These are phyloP conservation scores for Paraphaeosphaeria minitans DNA, from an alignment of 2,329 filamentous ascomycete species.

Conservation along the genomic window DNA sequence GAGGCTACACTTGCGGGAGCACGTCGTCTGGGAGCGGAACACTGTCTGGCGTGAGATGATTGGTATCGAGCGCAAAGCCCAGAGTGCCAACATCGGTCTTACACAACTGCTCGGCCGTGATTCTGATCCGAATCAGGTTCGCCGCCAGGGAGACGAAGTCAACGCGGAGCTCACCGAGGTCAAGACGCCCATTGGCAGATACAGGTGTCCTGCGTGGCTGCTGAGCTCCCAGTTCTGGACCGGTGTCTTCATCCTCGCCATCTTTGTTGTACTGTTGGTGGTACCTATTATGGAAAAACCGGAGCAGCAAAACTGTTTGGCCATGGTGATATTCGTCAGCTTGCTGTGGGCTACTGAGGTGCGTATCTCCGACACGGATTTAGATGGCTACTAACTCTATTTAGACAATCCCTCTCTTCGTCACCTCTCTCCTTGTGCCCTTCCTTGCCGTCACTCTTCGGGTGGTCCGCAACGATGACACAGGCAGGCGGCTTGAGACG, in stretches of 20 bases:
- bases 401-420: slow-evolving; percentile 92
- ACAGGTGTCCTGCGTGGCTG: slow-evolving; percentile 80
- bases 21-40: slow-evolving; percentile 98
- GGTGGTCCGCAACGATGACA: slow-evolving; percentile 79
- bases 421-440: slow-evolving; percentile 90
- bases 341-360: slow-evolving; percentile 96
- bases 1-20: slow-evolving; percentile 87
- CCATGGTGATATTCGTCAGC: slow-evolving; percentile 91
- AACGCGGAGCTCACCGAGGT: slow-evolving; percentile 70
- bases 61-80: slow-evolving; percentile 91
- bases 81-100: slow-evolving; percentile 87
- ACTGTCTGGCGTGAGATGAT: slow-evolving; percentile 99
- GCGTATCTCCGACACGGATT: slow-evolving; percentile 14
- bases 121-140: slow-evolving; percentile 68
- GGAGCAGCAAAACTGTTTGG: slow-evolving; percentile 95
- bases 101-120: slow-evolving; percentile 77
- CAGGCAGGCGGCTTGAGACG: slow-evolving; percentile 72
- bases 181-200: slow-evolving; percentile 76
- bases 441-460: slow-evolving; percentile 87
- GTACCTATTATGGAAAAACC: slow-evolving; percentile 82
- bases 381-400: slow-evolving; percentile 15
- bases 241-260: slow-evolving; percentile 69
- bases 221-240: slow-evolving; percentile 81
- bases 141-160: slow-evolving; percentile 84
- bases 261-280: slow-evolving; percentile 76